phyloP scores from a whole-genome alignment of 345 rosid genomes.

The Nasturtium officinale region DNA sequence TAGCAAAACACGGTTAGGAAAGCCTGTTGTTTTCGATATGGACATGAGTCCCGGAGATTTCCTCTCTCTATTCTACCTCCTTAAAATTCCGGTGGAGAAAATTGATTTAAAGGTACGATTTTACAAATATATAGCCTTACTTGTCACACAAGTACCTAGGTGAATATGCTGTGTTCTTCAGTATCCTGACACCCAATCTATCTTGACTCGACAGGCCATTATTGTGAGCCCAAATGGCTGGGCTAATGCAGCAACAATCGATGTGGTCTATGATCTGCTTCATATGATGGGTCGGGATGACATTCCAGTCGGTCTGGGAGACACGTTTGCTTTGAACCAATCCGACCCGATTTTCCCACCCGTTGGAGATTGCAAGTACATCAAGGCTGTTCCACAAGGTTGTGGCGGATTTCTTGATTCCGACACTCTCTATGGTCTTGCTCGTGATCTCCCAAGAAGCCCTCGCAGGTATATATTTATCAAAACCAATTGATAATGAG shows the following conservation, averaged over 20 bases:
- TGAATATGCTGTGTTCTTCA: neutral
- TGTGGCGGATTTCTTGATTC: conserved; percentile 87
- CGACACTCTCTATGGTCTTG: conserved; percentile 86
- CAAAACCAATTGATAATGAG: too few relatives aligned
- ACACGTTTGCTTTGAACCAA: conserved; percentile 69
- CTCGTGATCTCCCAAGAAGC: conserved; percentile 77
- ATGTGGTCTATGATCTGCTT: conserved; percentile 75
- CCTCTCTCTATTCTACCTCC: conserved; percentile 76
- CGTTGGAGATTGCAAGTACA: conserved; percentile 84
- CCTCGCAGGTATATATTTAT: conserved; percentile 64
- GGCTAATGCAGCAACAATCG: conserved; percentile 95
- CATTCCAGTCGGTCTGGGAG: conserved; percentile 82
- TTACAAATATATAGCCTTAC: neutral
- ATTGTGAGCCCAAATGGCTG: conserved; percentile 86
- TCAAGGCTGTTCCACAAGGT: conserved; percentile 73
- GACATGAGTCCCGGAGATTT: conserved; percentile 98
- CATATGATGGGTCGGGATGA: conserved; percentile 99
- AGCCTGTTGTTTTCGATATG: conserved; percentile 85
- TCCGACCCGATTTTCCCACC: conserved; percentile 49
- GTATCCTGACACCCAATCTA: neutral
- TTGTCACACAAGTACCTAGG: neutral
- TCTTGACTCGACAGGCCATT: conserved; percentile 59
- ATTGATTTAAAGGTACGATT: conserved; percentile 67
- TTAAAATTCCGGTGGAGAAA: conserved; percentile 71
- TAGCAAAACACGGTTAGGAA: conserved; percentile 55